These are phyloP conservation scores for Hypoxylon intermedium DNA, from an alignment of 495 filamentous ascomycete species.

Conservation along the genomic window DNA sequence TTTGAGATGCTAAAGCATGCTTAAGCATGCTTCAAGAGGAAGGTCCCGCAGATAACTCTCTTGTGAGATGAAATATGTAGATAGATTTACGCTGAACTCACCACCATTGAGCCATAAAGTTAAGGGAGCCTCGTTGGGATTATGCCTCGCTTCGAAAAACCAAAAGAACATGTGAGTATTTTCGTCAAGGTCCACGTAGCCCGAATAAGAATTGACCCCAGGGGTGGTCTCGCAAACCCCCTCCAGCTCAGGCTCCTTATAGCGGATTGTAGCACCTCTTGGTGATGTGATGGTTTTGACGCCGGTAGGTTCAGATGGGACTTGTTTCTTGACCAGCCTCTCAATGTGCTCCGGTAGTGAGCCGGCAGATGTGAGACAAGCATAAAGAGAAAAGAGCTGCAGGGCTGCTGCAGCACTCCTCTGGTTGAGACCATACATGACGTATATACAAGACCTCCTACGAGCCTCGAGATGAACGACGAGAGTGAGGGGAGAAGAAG, in stretches of 20 bases:
- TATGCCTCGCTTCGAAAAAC: conserved; percentile 70
- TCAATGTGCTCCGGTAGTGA: conserved; percentile 47
- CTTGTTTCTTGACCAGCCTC: conserved; percentile 42
- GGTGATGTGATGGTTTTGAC: conserved; percentile 66
- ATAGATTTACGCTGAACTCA: no score
- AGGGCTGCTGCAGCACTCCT: conserved; percentile 26
- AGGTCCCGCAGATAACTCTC: no score
- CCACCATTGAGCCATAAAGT: conserved; percentile 69
- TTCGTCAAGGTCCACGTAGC: conserved; percentile 56
- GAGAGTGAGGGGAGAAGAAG: background rate
- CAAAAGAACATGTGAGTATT: conserved; percentile 74
- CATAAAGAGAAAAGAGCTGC: conserved; percentile 39
- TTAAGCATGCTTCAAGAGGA: no score
- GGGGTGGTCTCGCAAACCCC: conserved; percentile 48
- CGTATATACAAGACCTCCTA: background rate
- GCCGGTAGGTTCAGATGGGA: conserved; percentile 54
- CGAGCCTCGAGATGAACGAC: conserved; percentile 1
- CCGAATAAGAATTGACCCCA: conserved; percentile 43
- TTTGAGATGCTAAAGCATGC: no score
- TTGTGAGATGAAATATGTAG: no score
- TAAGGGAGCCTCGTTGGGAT: conserved; percentile 61
- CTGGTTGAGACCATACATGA: conserved; percentile 14
- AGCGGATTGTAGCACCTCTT: conserved; percentile 59
- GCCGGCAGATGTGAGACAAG: conserved; percentile 42
- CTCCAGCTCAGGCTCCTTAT: conserved; percentile 59